Conservation (phyloP, 2,329 filamentous ascomycete genomes). For the Colletotrichum abscissum region DNA sequence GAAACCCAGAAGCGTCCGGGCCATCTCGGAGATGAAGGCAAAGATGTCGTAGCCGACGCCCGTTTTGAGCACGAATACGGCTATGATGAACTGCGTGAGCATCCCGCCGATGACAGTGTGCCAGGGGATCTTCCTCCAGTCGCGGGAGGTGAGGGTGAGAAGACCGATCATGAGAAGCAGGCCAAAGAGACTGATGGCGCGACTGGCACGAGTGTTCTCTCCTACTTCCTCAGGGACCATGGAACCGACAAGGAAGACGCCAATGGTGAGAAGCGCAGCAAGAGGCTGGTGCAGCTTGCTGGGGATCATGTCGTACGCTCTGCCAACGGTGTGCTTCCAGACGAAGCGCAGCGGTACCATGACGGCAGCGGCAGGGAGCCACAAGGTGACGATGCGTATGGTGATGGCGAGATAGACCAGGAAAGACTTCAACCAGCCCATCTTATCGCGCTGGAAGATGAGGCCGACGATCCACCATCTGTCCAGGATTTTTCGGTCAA, state of each 20-base stretch:
- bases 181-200: conserved; percentile 28
- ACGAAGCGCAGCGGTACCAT: conserved; percentile 26
- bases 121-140: conserved; percentile 32
- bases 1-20: conserved; percentile 72
- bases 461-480: conserved; percentile 34
- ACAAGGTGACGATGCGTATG: conserved; percentile 61
- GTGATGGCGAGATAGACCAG: conserved; percentile 73
- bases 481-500: not conserved
- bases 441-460: conserved; percentile 26
- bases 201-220: conserved; percentile 28
- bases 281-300: conserved; percentile 26
- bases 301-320: conserved; percentile 23
- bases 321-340: conserved; percentile 16
- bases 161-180: conserved; percentile 25
- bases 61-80: conserved; percentile 29
- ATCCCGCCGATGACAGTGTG: conserved; percentile 33
- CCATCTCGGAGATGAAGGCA: conserved; percentile 75
- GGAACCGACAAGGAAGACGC: conserved; percentile 23
- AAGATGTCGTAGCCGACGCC: conserved; percentile 70
- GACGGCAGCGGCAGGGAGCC: conserved; percentile 26
- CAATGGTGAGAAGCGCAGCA: conserved; percentile 19
- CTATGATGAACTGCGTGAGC: conserved; percentile 29
- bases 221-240: conserved; percentile 29
- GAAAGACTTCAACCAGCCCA: conserved; percentile 74
- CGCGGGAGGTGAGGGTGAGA: conserved; percentile 23